Conservation (phyloP, 2,329 filamentous ascomycete genomes). For the Diplodia mutila region DNA sequence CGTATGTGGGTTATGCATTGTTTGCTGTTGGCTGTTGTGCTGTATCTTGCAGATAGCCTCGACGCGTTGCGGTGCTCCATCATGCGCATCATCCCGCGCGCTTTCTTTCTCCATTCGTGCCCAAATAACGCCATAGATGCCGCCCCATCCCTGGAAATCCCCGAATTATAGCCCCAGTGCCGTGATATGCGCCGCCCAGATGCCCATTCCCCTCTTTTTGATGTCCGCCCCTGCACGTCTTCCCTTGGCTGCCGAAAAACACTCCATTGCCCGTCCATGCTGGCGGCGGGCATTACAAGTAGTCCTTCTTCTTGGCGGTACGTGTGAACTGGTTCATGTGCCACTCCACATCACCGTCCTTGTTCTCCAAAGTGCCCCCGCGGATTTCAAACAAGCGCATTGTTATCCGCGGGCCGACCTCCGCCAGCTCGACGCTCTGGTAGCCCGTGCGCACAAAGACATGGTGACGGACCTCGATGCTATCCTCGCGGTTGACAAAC, state of each 20-base stretch:
- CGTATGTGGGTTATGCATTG: constrained; percentile 13
- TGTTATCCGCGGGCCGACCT: constrained; percentile 95
- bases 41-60: constrained; percentile 13
- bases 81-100: constrained; percentile 22
- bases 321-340: constrained; percentile 93
- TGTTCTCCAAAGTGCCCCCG: constrained; percentile 87
- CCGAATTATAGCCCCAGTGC: constrained; percentile 2
- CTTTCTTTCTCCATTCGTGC: constrained; percentile 9
- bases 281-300: constrained; percentile 62
- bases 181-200: constrained; percentile 20
- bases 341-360: constrained; percentile 96
- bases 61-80: neutral
- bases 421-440: constrained; percentile 83
- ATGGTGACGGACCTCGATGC: constrained; percentile 87
- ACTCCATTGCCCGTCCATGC: constrained; percentile 17
- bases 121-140: constrained; percentile 21
- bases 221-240: constrained; percentile 13
- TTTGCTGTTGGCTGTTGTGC: constrained; percentile 10
- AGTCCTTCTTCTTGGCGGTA: constrained; percentile 93
- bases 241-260: neutral
- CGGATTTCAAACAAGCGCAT: constrained; percentile 94
- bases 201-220: constrained; percentile 14
- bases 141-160: constrained; percentile 13
- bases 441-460: constrained; percentile 94
- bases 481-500: constrained; percentile 87